These are phyloP conservation scores for Aechmea fasciata DNA, from an alignment of 176 grass and related monocot genomes.

Conservation along the genomic window DNA sequence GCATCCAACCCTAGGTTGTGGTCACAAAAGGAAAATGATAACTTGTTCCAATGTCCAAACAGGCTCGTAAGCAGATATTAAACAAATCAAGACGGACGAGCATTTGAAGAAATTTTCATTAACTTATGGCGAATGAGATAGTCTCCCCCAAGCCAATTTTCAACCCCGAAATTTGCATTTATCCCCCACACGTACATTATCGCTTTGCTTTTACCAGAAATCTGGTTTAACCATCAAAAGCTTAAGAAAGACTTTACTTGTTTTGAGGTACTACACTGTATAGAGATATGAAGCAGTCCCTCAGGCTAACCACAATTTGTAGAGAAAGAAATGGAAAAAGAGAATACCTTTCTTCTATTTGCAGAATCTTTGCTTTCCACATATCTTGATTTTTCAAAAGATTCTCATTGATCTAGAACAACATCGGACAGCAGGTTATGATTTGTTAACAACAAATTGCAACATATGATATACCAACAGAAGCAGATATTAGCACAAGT, in stretches of 20 bases:
- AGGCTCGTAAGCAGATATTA: not conserved
- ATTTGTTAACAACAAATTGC: slow-evolving; percentile 9
- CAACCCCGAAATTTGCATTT: not conserved
- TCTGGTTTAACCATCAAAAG: not conserved
- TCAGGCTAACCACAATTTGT: slow-evolving; percentile 7
- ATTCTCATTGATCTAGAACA: slow-evolving; percentile 51
- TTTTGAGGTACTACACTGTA: too few species aligned
- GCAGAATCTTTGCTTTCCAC: slow-evolving; percentile 50
- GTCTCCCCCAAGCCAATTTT: not conserved
- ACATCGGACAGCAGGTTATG: slow-evolving; percentile 7
- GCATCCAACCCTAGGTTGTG: too few species aligned
- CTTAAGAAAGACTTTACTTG: not conserved
- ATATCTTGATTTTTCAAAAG: slow-evolving; percentile 72
- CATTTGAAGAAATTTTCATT: slow-evolving; percentile 5
- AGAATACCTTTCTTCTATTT: slow-evolving; percentile 55
- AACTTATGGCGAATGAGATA: slow-evolving; percentile 9
- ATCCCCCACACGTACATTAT: not conserved
- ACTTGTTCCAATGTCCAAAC: not conserved
- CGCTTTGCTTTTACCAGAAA: not conserved
- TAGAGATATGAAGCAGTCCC: not conserved
- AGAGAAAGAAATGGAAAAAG: not conserved
- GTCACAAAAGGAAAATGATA: not conserved
- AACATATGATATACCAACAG: not conserved
- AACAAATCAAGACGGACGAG: not conserved
- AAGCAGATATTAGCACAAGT: not conserved